Percentiles rank a stretch among this genome's conserved stretches.
Conservation (phyloP, 345 rosid genomes). For the Syzygium aqueum region DNA sequence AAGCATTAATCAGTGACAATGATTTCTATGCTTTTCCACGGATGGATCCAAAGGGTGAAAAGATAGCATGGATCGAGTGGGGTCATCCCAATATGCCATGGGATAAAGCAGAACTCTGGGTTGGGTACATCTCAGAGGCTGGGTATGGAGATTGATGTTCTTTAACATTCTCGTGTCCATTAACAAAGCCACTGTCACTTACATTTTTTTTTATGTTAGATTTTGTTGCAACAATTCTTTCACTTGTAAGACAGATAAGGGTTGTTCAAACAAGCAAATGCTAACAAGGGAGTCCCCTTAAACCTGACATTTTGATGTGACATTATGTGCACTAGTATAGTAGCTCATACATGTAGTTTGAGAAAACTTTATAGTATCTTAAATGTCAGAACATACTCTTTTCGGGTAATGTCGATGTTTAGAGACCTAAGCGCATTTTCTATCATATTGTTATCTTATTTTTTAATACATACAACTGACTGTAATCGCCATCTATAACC, state of each 20-base stretch:
- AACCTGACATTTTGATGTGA: neutral
- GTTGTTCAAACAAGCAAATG: neutral
- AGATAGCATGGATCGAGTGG: conserved; percentile 93
- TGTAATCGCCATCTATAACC: neutral
- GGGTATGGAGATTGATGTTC: conserved; percentile 38
- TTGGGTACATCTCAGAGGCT: conserved; percentile 70
- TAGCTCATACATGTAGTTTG: neutral
- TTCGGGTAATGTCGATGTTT: neutral
- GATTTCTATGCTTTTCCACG: conserved; percentile 98
- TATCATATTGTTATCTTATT: neutral
- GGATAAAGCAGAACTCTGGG: conserved; percentile 95
- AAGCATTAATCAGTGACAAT: conserved; percentile 57
- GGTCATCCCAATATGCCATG: conserved; percentile 92
- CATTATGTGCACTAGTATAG: neutral
- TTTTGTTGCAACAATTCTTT: neutral
- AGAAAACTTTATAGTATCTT: neutral
- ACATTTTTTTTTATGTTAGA: neutral
- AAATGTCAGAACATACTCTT: neutral
- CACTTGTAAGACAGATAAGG: neutral
- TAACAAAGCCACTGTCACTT: neutral
- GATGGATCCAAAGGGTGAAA: conserved; percentile 57
- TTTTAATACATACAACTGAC: neutral
- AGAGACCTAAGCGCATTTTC: neutral
- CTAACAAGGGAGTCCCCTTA: neutral
- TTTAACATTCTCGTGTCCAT: neutral